A percentile compares a stretch with the other conserved stretches of the same genome.
phyloP scores from a whole-genome alignment of 345 rosid species.

The Populus tremula region DNA sequence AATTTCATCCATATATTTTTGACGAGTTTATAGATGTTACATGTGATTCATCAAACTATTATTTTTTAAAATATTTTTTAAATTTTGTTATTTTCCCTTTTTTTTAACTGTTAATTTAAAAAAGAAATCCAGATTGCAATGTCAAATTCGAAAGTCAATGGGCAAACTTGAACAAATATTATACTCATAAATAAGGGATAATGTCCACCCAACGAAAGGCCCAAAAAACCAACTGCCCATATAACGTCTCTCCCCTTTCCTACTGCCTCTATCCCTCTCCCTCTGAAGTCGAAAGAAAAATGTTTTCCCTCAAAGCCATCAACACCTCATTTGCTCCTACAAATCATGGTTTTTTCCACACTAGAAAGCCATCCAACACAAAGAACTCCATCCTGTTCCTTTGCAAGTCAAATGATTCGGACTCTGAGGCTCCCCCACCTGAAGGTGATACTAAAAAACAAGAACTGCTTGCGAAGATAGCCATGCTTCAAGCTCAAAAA shows the following conservation, averaged over 20 bases:
- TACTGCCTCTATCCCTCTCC: background rate
- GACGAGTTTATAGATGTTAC: no score
- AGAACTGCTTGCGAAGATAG: slow-evolving; percentile 80
- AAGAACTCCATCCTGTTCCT: slow-evolving; percentile 34
- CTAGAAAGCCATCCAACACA: slow-evolving; percentile 23
- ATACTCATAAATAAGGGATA: background rate
- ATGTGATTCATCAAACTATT: no score
- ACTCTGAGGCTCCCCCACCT: slow-evolving; percentile 38
- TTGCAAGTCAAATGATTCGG: slow-evolving; percentile 44
- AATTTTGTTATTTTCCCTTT: no score
- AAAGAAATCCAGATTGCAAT: no score
- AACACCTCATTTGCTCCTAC: slow-evolving; percentile 29
- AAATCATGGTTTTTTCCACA: slow-evolving; percentile 22
- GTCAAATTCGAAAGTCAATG: background rate
- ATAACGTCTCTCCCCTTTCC: background rate
- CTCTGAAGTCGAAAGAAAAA: slow-evolving; percentile 3
- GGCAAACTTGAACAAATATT: background rate
- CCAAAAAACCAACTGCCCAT: slow-evolving; percentile 9
- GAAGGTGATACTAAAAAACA: slow-evolving; percentile 72
- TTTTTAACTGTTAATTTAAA: no score
- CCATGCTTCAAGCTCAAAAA: slow-evolving; percentile 78
- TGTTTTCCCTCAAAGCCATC: slow-evolving; percentile 45
- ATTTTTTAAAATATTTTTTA: no score
- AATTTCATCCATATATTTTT: no score
- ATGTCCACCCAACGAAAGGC: slow-evolving; percentile 29